Evolutionary conservation across 2,329 filamentous ascomycete genomes (phyloP), one percentile per base, ranked within the genome.

Genomic region (Rutstroemia sp.): DNA sequence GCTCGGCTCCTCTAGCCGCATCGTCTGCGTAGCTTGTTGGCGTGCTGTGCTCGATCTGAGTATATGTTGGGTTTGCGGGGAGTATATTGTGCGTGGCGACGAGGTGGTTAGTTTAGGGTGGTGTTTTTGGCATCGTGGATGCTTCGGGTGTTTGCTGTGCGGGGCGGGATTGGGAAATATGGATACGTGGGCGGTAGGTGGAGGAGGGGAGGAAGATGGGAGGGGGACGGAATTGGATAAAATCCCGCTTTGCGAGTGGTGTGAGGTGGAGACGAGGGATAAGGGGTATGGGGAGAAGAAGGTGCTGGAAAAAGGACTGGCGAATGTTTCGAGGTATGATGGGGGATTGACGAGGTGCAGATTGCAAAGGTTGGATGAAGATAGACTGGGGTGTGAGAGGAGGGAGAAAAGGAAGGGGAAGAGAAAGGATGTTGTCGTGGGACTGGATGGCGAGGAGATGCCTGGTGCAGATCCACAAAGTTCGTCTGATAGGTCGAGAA

Each of bases 81-180:
- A 81, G 65, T 67, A 79, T 45, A 73, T 83, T 12, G 73, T 74
- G 38, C 76, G 79, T 25, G 77, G 73, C 0, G 75, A 79, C 23
- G 79, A 82, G 57, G 78, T 77, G 59, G 76, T 82, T 42, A 81
- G 78, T 60, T 71, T 82, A n/a, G 79, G 79, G 0, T 82, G 76
- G 79, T 81, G 78, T 63, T 83, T 83, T 64, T 83, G 79, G 80
- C 80, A 83, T 63, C 71, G 73, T 40, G 71, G 68, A 0, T 83
- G 78, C 65, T 83, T 80, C 65, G 78, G 79, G 16, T 83, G 79
- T 64, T 64, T 83, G 58, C 68, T 82, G 40, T 82, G 72, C 57
- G 77, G 78, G 17, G 73, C 67, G 56, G 71, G 71, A 2, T 63
- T 72, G 19, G 63, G 60, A 42, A 58, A 60, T 16, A 34, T 56